phyloP scores from a whole-genome alignment of 306 rosid species.

The Gillenia trifoliata region DNA sequence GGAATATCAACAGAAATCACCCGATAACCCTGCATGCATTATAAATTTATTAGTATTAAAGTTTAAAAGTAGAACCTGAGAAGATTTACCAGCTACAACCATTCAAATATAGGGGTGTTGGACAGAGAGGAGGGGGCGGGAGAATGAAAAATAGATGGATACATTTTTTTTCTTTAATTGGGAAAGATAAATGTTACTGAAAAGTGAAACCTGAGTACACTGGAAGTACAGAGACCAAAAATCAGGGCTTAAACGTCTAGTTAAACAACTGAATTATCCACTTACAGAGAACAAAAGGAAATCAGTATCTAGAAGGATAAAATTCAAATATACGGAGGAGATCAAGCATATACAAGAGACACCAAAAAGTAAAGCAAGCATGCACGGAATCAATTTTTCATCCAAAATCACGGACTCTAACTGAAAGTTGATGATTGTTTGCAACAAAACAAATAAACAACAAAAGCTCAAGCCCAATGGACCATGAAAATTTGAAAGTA shows the following conservation, averaged over 20 bases:
- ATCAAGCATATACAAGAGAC: neutral
- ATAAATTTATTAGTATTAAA: neutral
- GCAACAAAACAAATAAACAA: neutral
- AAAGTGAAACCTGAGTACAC: too few species aligned
- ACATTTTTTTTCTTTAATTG: too few species aligned
- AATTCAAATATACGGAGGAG: neutral
- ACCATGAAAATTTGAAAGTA: neutral
- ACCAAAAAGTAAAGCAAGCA: neutral
- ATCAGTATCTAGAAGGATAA: too few species aligned
- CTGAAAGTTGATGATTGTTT: too few species aligned
- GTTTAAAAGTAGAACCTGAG: neutral
- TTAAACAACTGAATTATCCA: neutral
- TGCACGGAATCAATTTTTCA: too few species aligned
- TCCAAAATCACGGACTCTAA: too few species aligned
- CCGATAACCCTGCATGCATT: slow-evolving; percentile 81
- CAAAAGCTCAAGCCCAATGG: neutral
- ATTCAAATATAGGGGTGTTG: too few species aligned
- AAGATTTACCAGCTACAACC: neutral
- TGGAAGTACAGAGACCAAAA: too few species aligned
- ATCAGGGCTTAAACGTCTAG: neutral
- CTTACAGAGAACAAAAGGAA: neutral
- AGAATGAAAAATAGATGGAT: too few species aligned
- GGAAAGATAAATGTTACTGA: too few species aligned
- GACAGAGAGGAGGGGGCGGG: too few species aligned
- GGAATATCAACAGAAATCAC: slow-evolving; percentile 94